Evolutionary conservation across 208 protist species (phyloP).

Genomic region (Balamuthia mandrillaris): DNA sequence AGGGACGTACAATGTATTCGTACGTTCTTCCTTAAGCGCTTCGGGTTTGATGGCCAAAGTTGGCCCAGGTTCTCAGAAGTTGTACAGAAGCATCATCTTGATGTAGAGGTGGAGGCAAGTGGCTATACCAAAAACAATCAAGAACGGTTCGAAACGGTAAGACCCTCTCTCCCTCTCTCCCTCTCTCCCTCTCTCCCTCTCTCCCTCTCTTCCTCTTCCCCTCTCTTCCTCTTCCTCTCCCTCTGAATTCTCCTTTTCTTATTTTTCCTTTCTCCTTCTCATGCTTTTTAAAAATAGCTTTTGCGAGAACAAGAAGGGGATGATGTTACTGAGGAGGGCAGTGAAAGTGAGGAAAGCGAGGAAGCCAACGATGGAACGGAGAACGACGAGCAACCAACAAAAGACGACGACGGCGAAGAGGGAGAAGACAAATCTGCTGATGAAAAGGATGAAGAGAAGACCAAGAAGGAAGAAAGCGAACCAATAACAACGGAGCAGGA

Average conservation of each 20-base stretch:
- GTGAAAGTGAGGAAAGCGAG: slow-evolving; percentile 2
- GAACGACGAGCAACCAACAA: not conserved
- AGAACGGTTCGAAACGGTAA: not conserved
- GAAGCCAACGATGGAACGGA: not conserved
- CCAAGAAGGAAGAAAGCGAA: not conserved
- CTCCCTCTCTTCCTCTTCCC: not conserved
- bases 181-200: not conserved
- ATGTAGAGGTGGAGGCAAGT: not conserved
- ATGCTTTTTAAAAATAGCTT: not conserved
- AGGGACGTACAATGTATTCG: slow-evolving; percentile 95
- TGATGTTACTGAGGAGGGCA: not conserved
- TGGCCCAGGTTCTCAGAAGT: slow-evolving; percentile 56
- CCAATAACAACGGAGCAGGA: no score
- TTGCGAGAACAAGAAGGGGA: not conserved
- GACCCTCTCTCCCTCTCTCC: no score
- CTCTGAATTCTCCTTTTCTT: no score
- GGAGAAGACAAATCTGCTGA: slow-evolving; percentile 35
- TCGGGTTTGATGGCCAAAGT: slow-evolving; percentile 70
- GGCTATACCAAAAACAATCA: not conserved
- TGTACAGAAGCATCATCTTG: not conserved
- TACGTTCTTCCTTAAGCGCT: slow-evolving; percentile 89
- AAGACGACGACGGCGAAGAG: slow-evolving; percentile 2
- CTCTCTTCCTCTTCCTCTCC: not conserved
- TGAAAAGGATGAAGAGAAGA: not conserved
- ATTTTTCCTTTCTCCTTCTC: no score